Conservation (phyloP, 129 eudicot genomes). For the Flaveria robusta region DNA sequence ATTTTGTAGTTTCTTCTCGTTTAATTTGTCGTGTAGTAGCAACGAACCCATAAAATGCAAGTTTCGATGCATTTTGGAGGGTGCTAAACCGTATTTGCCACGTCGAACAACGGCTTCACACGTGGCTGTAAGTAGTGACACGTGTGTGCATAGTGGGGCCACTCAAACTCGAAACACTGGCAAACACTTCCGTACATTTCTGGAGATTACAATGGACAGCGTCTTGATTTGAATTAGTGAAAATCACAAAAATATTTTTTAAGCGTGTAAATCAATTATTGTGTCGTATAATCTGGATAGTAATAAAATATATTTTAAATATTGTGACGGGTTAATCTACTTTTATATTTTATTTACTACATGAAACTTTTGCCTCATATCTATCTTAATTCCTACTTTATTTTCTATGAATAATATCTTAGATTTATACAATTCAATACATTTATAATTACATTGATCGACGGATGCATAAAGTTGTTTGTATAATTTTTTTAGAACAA, state of each 20-base stretch:
- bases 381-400: too few relatives aligned
- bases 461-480: too few relatives aligned
- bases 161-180: neutral
- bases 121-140: conserved; percentile 28
- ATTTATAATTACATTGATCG: too few relatives aligned
- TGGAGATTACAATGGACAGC: conserved; percentile 16
- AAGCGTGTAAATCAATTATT: too few relatives aligned
- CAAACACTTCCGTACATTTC: conserved; percentile 12
- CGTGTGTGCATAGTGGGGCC: conserved; percentile 22
- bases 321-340: too few relatives aligned
- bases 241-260: neutral
- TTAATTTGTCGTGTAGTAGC: conserved; percentile 22
- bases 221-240: neutral
- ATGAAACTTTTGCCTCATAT: too few relatives aligned
- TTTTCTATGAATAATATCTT: too few relatives aligned
- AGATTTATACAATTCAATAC: too few relatives aligned
- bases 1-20: conserved; percentile 7
- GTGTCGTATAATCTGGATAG: too few relatives aligned
- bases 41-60: conserved; percentile 32
- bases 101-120: conserved; percentile 31
- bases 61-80: conserved; percentile 31
- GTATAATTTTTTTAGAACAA: too few relatives aligned
- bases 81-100: conserved; percentile 29
- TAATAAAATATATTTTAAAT: too few relatives aligned
- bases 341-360: too few relatives aligned